Conservation (phyloP, 2,329 filamentous ascomycete species). For the Ophiocordyceps camponoti-saundersi region DNA sequence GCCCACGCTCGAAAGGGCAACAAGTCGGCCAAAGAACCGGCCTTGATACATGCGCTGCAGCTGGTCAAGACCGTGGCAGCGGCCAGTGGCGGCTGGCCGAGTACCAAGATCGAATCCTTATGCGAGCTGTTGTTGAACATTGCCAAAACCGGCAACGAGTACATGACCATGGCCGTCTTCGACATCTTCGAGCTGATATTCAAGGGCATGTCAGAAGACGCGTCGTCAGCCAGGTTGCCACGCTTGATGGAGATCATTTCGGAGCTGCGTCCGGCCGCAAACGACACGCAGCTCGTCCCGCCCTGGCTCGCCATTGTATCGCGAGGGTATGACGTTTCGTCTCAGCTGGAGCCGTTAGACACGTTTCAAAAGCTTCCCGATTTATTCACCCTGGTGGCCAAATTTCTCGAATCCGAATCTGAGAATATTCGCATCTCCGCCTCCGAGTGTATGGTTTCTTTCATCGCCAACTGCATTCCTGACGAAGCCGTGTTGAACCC, state of each 20-base stretch:
- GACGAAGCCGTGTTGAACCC: slow-evolving; percentile 70
- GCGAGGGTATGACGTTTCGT: slow-evolving; percentile 82
- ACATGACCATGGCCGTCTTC: slow-evolving; percentile 89
- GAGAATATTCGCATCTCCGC: slow-evolving; percentile 90
- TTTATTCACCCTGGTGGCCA: slow-evolving; percentile 62
- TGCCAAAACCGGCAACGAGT: slow-evolving; percentile 80
- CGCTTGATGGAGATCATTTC: slow-evolving; percentile 80
- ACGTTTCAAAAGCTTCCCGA: slow-evolving; percentile 83
- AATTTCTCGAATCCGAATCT: slow-evolving; percentile 72
- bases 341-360: slow-evolving; percentile 74
- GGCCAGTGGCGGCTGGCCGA: slow-evolving; percentile 87
- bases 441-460: slow-evolving; percentile 86
- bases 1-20: slow-evolving; percentile 41
- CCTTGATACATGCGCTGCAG: slow-evolving; percentile 80
- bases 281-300: slow-evolving; percentile 85
- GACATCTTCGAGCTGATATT: slow-evolving; percentile 98
- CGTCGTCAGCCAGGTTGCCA: slow-evolving; percentile 78
- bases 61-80: slow-evolving; percentile 78
- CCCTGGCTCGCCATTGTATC: slow-evolving; percentile 95
- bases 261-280: slow-evolving; percentile 78
- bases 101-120: slow-evolving; percentile 81
- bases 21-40: slow-evolving; percentile 60
- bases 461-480: slow-evolving; percentile 80
- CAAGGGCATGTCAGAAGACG: slow-evolving; percentile 71
- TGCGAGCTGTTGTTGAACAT: slow-evolving; percentile 83